Evolutionary conservation across 257 asterid species (phyloP).

Genomic region (Solanum chmielewskii): DNA sequence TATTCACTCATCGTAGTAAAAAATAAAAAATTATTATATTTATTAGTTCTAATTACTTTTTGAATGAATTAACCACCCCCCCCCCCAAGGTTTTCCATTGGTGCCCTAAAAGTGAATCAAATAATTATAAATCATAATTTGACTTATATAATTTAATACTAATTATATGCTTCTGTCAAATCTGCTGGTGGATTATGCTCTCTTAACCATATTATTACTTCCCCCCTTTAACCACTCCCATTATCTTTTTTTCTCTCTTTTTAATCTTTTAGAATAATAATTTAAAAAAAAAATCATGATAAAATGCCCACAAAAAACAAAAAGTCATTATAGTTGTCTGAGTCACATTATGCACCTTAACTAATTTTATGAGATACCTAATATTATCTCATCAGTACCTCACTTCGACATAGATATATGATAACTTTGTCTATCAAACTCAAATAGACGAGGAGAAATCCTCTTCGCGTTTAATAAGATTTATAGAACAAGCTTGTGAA

Average conservation of each 20-base stretch:
- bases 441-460: background rate
- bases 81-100: background rate
- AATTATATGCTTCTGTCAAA: background rate
- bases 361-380: background rate
- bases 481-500: background rate
- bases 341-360: background rate
- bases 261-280: too few species aligned
- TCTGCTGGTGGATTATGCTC: background rate
- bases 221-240: background rate
- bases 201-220: background rate
- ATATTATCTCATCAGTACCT: background rate
- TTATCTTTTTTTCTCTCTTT: background rate
- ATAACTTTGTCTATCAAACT: background rate
- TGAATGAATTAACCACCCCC: background rate
- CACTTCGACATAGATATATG: accelerated
- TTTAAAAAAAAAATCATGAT: background rate
- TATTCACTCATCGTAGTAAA: background rate
- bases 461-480: background rate
- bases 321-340: background rate
- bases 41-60: too few species aligned
- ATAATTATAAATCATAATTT: background rate
- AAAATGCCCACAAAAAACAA: background rate
- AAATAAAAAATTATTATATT: background rate
- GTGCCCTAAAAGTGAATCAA: background rate
- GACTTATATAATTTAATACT: background rate